These are phyloP conservation scores for Blastomyces gilchristii DNA, from an alignment of 2,329 filamentous ascomycete genomes.

Conservation along the genomic window DNA sequence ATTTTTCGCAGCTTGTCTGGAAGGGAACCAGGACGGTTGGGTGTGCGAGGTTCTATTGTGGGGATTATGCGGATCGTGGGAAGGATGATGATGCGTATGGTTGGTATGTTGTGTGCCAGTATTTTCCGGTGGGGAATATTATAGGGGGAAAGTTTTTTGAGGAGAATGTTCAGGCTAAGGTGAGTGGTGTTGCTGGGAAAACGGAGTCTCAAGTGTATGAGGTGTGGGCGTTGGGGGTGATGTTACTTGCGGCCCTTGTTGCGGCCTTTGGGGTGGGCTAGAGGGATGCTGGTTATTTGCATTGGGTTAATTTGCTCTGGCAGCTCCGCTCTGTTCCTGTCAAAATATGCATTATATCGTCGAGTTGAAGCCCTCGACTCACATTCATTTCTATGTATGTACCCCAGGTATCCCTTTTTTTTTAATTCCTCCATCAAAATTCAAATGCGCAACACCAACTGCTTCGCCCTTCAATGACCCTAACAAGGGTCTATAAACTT, in stretches of 20 bases:
- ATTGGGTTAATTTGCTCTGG: neutral
- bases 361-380: neutral
- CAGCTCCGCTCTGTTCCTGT: neutral
- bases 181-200: constrained; percentile 8
- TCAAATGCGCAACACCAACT: neutral
- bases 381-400: neutral
- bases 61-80: constrained; percentile 29
- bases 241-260: neutral
- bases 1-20: constrained; percentile 68
- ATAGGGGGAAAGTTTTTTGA: constrained; percentile 20
- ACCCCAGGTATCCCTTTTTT: neutral
- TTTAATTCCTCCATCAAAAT: neutral
- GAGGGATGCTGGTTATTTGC: neutral
- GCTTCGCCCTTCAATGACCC: too few relatives aligned
- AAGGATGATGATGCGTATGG: constrained; percentile 34
- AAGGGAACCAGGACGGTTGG: constrained; percentile 51
- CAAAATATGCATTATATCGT: neutral
- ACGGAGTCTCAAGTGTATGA: neutral
- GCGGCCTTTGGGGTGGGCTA: neutral
- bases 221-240: neutral
- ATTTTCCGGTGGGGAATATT: constrained; percentile 58
- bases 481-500: neutral
- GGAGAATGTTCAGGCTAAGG: constrained; percentile 22
- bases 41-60: constrained; percentile 41
- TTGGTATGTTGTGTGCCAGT: constrained; percentile 62